Percentiles rank a stretch among this genome's conserved stretches.
Evolutionary conservation across 768 basidiomycete genomes (phyloP).

Genomic region (Naganishia onofrii): DNA sequence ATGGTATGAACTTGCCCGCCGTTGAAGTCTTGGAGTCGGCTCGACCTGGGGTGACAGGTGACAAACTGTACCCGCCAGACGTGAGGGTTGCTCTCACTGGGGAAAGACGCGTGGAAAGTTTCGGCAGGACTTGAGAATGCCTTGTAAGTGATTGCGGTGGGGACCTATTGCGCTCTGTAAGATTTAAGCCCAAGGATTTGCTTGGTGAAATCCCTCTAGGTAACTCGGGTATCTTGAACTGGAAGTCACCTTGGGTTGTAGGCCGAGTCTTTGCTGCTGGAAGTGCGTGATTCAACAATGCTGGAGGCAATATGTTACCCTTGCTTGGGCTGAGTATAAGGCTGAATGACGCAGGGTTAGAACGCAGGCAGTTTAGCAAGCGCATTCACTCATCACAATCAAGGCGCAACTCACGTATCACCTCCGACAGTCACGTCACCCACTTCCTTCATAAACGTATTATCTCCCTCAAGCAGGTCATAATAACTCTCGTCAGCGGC

Average conservation of each 20-base stretch:
- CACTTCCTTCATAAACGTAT: conserved; percentile 17
- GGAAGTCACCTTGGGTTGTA: neutral
- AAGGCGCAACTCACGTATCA: neutral
- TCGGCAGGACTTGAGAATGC: neutral
- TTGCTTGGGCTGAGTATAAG: neutral
- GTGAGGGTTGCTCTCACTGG: neutral
- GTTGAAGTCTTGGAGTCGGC: neutral
- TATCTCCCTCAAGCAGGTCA: conserved; percentile 11
- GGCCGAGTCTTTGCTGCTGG: neutral
- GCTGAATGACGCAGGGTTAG: neutral
- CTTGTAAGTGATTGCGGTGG: neutral
- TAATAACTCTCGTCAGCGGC: conserved; percentile 15
- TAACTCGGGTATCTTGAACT: conserved; percentile 18
- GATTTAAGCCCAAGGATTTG: neutral
- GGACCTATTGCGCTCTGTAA: neutral
- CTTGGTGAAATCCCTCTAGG: neutral
- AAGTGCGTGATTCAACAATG: neutral
- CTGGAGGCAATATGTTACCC: conserved; percentile 8
- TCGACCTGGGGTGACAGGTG: neutral
- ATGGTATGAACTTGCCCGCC: neutral
- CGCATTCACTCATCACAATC: neutral
- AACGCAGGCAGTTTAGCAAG: neutral
- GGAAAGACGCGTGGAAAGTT: neutral
- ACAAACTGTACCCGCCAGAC: neutral
- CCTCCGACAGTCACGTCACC: conserved; percentile 15